A percentile compares a stretch with the other conserved stretches of the same genome.
phyloP scores from a whole-genome alignment of 768 basidiomycete species.

The Cantharellus anzutake region DNA sequence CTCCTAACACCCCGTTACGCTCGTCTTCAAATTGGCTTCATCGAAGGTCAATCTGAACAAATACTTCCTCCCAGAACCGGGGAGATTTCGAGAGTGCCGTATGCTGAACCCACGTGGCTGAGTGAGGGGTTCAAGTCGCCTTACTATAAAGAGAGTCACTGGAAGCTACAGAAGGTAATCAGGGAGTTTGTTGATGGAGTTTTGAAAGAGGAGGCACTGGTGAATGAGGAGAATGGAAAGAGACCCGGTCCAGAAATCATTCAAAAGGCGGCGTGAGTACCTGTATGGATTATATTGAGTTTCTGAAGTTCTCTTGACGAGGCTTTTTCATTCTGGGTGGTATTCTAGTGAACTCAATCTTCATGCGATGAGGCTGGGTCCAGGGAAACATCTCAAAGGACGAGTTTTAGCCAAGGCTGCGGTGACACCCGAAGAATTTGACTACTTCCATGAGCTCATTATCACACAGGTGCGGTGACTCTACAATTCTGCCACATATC shows the following conservation, averaged over 20 bases:
- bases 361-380: slow-evolving; percentile 84
- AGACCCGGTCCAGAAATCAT: slow-evolving; percentile 68
- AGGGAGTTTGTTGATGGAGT: slow-evolving; percentile 62
- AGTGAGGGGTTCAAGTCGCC: slow-evolving; percentile 48
- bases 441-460: slow-evolving; percentile 77
- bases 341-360: slow-evolving; percentile 32
- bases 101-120: slow-evolving; percentile 79
- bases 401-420: slow-evolving; percentile 51
- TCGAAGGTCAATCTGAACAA: slow-evolving; percentile 40
- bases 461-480: slow-evolving; percentile 23
- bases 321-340: background rate
- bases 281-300: slow-evolving; percentile 22
- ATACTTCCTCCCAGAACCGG: slow-evolving; percentile 35
- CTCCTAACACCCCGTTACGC: slow-evolving; percentile 54
- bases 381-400: slow-evolving; percentile 74
- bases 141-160: slow-evolving; percentile 59
- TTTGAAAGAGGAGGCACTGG: slow-evolving; percentile 51
- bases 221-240: slow-evolving; percentile 77
- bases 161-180: slow-evolving; percentile 53
- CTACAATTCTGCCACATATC: background rate
- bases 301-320: background rate
- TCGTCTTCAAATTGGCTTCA: slow-evolving; percentile 53
- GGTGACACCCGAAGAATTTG: slow-evolving; percentile 66
- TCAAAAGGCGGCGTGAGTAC: slow-evolving; percentile 64
- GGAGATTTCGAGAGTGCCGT: slow-evolving; percentile 55